Conservation (phyloP, 345 rosid species). For the Citrus unshiu region DNA sequence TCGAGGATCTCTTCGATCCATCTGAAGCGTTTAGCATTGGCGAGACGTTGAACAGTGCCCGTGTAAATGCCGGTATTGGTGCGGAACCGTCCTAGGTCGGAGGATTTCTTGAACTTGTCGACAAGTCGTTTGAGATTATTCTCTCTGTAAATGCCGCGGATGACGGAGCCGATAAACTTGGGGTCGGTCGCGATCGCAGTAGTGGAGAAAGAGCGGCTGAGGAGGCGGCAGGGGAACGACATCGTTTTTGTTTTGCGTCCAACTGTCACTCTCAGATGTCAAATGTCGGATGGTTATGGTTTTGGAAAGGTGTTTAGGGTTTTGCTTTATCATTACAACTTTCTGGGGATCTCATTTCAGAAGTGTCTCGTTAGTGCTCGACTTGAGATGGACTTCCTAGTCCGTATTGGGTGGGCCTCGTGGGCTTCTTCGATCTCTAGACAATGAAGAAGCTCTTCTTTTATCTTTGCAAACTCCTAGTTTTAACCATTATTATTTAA, state of each 20-base stretch:
- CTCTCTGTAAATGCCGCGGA: slow-evolving; percentile 38
- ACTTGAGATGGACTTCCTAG: no score
- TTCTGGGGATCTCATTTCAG: background rate
- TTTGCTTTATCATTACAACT: background rate
- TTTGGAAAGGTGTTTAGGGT: background rate
- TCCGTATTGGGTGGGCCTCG: no score
- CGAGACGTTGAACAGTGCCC: slow-evolving; percentile 61
- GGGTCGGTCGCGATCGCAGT: background rate
- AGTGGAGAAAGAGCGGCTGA: slow-evolving; percentile 33
- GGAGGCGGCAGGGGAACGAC: slow-evolving; percentile 35
- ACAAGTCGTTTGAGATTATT: slow-evolving; percentile 51
- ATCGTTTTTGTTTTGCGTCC: slow-evolving; percentile 10
- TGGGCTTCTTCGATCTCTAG: no score
- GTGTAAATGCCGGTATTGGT: slow-evolving; percentile 40
- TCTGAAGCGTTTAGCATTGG: slow-evolving; percentile 35
- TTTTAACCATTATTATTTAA: no score
- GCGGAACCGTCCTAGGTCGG: slow-evolving; percentile 50
- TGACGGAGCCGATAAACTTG: slow-evolving; percentile 15
- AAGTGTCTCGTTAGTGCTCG: no score
- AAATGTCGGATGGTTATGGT: background rate
- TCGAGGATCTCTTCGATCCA: slow-evolving; percentile 63
- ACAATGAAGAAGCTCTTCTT: no score
- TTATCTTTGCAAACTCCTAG: no score
- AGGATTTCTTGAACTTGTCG: slow-evolving; percentile 57
- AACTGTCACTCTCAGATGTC: background rate